phyloP scores from a whole-genome alignment of 1,284 basidiomycete genomes.

The Pseudozyma thailandica region DNA sequence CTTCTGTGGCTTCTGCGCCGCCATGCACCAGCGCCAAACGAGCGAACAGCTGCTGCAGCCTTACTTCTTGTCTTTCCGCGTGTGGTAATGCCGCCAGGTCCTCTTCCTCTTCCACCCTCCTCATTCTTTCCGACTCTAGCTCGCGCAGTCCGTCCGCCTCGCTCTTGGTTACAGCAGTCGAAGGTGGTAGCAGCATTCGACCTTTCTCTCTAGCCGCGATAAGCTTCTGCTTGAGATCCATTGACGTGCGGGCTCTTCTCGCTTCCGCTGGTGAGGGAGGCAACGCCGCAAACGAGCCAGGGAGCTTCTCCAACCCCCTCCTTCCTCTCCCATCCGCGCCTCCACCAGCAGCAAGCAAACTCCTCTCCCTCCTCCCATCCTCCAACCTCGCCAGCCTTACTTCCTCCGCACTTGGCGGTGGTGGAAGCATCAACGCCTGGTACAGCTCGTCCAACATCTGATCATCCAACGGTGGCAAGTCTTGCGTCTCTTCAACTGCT shows the following conservation, averaged over 20 bases:
- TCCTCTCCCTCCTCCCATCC: constrained; percentile 23
- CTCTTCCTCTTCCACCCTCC: neutral
- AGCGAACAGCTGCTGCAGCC: constrained; percentile 43
- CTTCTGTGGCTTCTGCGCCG: neutral
- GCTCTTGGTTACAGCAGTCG: neutral
- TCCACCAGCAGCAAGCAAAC: constrained; percentile 1
- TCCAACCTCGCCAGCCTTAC: constrained; percentile 34
- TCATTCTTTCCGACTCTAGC: neutral
- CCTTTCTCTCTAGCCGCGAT: constrained; percentile 39
- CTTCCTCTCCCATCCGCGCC: constrained; percentile 8
- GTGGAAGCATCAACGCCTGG: constrained; percentile 51
- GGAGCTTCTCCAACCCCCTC: constrained; percentile 6
- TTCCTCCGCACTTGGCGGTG: constrained; percentile 38
- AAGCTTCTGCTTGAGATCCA: constrained; percentile 31
- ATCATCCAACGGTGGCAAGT: constrained; percentile 62
- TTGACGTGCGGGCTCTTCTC: constrained; percentile 4
- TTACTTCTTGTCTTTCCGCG: constrained; percentile 36
- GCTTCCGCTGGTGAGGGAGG: constrained; percentile 15
- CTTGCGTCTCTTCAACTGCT: constrained; percentile 40
- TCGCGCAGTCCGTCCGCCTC: neutral
- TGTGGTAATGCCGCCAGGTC: constrained; percentile 29
- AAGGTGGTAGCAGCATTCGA: constrained; percentile 27
- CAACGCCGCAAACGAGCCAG: neutral
- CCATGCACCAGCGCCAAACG: constrained; percentile 33
- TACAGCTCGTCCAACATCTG: constrained; percentile 59